Evolutionary conservation across 441 rosid genomes (phyloP).

Genomic region (Aleurites moluccanus): DNA sequence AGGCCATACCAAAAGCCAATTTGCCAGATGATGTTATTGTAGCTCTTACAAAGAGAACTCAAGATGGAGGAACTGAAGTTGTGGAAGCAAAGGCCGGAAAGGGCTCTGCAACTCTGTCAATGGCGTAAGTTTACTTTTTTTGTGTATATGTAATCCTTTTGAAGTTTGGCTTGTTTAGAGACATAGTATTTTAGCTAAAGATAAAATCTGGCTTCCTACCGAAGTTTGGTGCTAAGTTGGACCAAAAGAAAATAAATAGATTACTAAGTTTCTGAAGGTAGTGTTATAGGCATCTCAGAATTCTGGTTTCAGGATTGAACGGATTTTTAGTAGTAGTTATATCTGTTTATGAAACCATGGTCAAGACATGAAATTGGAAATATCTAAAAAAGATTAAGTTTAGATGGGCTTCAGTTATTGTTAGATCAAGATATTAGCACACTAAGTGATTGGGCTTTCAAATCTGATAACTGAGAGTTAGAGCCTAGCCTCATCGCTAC

Average conservation of each 20-base stretch:
- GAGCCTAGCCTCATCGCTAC: neutral
- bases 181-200: neutral
- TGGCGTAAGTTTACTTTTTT: constrained; percentile 76
- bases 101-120: constrained; percentile 95
- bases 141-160: neutral
- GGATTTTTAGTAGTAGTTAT: neutral
- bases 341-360: neutral
- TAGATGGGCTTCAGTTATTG: neutral
- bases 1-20: constrained; percentile 93
- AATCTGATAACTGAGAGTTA: neutral
- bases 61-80: constrained; percentile 97
- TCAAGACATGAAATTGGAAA: neutral
- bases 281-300: neutral
- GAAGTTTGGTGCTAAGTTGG: neutral
- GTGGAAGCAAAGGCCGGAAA: constrained; percentile 99
- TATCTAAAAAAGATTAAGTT: neutral
- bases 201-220: neutral
- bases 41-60: constrained; percentile 92
- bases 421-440: neutral
- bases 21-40: constrained; percentile 55
- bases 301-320: neutral
- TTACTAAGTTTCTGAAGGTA: neutral
- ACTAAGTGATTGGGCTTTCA: neutral
- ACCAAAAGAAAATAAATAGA: neutral
- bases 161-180: neutral